phyloP scores from a whole-genome alignment of 2,329 filamentous ascomycete genomes.

The Fusarium sp. region DNA sequence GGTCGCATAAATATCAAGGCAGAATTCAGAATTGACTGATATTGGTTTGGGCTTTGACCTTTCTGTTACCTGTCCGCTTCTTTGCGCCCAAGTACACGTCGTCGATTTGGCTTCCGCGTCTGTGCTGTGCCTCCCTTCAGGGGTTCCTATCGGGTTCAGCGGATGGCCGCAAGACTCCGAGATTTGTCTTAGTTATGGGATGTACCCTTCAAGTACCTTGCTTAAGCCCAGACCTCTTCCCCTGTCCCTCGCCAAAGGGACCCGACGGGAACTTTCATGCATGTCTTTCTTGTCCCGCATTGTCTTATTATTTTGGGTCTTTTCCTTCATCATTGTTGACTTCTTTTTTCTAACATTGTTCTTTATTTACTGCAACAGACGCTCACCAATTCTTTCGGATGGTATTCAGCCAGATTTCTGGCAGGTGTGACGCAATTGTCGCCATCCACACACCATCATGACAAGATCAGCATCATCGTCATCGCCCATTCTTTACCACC shows the following conservation, averaged over 20 bases:
- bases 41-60: slow-evolving; percentile 2
- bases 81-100: slow-evolving; percentile 15
- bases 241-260: slow-evolving; percentile 16
- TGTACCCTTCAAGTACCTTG: slow-evolving; percentile 34
- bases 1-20: slow-evolving; percentile 7
- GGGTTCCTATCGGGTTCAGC: slow-evolving; percentile 37
- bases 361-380: not conserved
- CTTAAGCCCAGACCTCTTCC: slow-evolving; percentile 16
- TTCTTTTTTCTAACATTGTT: slow-evolving; percentile 3
- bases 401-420: slow-evolving; percentile 10
- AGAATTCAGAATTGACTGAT: not conserved
- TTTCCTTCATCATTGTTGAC: not conserved
- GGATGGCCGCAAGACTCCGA: slow-evolving; percentile 24
- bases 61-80: slow-evolving; percentile 8
- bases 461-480: slow-evolving; percentile 42
- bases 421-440: slow-evolving; percentile 39
- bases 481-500: slow-evolving; percentile 28
- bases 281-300: slow-evolving; percentile 29
- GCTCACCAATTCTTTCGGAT: too few species aligned
- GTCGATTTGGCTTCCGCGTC: slow-evolving; percentile 4
- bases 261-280: slow-evolving; percentile 34
- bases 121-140: slow-evolving; percentile 36
- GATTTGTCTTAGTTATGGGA: slow-evolving; percentile 20
- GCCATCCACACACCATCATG: slow-evolving; percentile 29
- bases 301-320: slow-evolving; percentile 9